Evolutionary conservation across 257 asterid species (phyloP), one percentile per base, ranked within the genome.

Genomic region (Nicotiana benthamiana): DNA sequence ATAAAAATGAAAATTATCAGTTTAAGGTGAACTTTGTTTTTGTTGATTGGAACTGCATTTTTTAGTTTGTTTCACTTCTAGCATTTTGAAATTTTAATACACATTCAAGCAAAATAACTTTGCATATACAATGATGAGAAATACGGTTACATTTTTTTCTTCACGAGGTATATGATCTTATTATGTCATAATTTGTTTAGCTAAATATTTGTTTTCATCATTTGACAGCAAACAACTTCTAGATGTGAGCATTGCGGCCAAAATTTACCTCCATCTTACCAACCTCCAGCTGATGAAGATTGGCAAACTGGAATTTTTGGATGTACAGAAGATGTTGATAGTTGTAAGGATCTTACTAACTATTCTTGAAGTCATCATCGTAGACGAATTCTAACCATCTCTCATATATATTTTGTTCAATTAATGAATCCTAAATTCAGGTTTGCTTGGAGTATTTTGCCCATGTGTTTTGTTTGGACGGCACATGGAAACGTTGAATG

Each of bases 261-360:
- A 84, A 75, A 86, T 53, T 81, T 92, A 79, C 97, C 97, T 27
- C 83, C 90, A 79, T 84, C 85, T 82, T 92, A 89, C 86, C 66
- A 81, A n/a, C 96, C 96, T 28, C 96, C 94, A 0, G 89, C 94
- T 24, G 95, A 90, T n/a, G 96, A 92, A 85, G 92, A 91, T 67
- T 92, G 96, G 97, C 84, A 68, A 26, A 85, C 92, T 8, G 97
- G 95, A 62, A 87, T 92, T 63, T 91, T 89, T 52, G 94, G 97
- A 27, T 92, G 97, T 82, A 65, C 78, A 2, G 95, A 92, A 81
- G 95, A 92, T 86, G 63, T 79, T 28, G 92, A 91, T 9, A 91
- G 94, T 59, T 91, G 97, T 91, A 87, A 80, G 92, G 10, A 32
- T 77, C 36, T 75, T 18, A 8, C 8, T 54, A 13, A n/a, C n/a